A percentile compares a stretch with the other conserved stretches of the same genome.
phyloP scores from a whole-genome alignment of 1,139 yeast species.

The Nakaseomyces glabratus region DNA sequence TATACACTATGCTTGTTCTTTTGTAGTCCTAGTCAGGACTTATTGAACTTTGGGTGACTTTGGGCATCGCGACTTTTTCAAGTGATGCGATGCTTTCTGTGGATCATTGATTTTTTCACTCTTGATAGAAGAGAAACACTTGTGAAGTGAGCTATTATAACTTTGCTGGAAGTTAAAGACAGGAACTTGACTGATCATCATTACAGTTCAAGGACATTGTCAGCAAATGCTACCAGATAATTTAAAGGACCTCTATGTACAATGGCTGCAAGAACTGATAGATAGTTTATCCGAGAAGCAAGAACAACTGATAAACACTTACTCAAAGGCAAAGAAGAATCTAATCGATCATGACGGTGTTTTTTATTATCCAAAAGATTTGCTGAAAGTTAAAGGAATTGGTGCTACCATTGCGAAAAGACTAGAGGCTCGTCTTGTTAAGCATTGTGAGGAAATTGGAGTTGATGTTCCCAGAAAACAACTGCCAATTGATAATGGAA shows the following conservation, averaged over 20 bases:
- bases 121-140: too few species aligned
- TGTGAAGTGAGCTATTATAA: too few species aligned
- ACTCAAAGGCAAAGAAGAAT: constrained; percentile 25
- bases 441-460: constrained; percentile 20
- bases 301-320: constrained; percentile 24
- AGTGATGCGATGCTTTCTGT: too few species aligned
- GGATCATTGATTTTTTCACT: too few species aligned
- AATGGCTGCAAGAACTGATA: constrained; percentile 24
- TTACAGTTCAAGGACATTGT: too few species aligned
- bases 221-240: constrained; percentile 17
- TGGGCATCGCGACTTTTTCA: too few species aligned
- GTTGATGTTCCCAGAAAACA: neutral
- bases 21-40: too few species aligned
- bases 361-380: constrained; percentile 22
- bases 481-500: neutral
- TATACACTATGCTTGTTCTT: too few species aligned
- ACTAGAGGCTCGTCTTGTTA: constrained; percentile 17
- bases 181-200: too few species aligned
- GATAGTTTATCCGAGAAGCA: constrained; percentile 20
- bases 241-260: constrained; percentile 22
- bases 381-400: constrained; percentile 28
- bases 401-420: constrained; percentile 26
- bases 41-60: too few species aligned
- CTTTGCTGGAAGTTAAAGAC: too few species aligned
- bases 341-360: constrained; percentile 15